These are phyloP conservation scores for Rhizomucor pusillus DNA, from an alignment of 371 early-diverging fungal species.

Conservation along the genomic window DNA sequence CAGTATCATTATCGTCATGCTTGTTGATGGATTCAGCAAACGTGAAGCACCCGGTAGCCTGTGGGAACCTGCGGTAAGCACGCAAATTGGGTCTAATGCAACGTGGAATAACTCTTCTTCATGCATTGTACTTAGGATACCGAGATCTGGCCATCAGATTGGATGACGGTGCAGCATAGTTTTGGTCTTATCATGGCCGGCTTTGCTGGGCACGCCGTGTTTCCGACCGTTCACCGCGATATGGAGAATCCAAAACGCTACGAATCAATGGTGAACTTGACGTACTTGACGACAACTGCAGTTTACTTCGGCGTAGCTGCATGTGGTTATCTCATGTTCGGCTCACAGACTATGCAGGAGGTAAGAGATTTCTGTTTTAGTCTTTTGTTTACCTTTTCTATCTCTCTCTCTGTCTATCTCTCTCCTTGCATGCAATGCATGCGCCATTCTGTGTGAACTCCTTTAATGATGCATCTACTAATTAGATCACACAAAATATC, in stretches of 20 bases:
- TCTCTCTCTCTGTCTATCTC: background rate
- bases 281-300: slow-evolving; percentile 30
- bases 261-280: slow-evolving; percentile 39
- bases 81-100: background rate
- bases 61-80: slow-evolving; percentile 50
- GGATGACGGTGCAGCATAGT: slow-evolving; percentile 28
- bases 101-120: background rate
- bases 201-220: slow-evolving; percentile 48
- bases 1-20: slow-evolving; percentile 38
- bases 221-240: slow-evolving; percentile 47
- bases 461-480: background rate
- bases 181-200: slow-evolving; percentile 50
- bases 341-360: slow-evolving; percentile 60
- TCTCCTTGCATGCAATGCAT: too few species aligned
- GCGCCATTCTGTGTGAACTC: too few species aligned
- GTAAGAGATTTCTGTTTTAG: slow-evolving; percentile 36
- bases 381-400: too few species aligned
- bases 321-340: slow-evolving; percentile 81
- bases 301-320: slow-evolving; percentile 40
- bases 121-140: slow-evolving; percentile 28
- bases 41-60: slow-evolving; percentile 57
- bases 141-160: slow-evolving; percentile 31
- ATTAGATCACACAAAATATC: slow-evolving; percentile 70
- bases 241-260: slow-evolving; percentile 47
- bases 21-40: slow-evolving; percentile 52